Evolutionary conservation across 164 flowering plant species (phyloP).

Genomic region (Vitis vinifera): DNA sequence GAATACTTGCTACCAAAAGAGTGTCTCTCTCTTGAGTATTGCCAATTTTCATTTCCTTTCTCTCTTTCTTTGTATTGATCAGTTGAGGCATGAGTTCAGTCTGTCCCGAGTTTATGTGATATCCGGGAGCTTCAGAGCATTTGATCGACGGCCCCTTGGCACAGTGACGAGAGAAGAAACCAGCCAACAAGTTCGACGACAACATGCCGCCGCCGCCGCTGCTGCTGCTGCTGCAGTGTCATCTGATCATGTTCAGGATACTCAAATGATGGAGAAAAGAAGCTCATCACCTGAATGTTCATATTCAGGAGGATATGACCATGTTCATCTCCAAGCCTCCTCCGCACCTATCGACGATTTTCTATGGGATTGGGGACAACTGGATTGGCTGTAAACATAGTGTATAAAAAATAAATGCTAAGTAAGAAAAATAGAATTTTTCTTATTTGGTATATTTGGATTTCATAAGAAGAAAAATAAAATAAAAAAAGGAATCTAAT

Average conservation of each 20-base stretch:
- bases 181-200: neutral
- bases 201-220: neutral
- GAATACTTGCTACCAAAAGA: too few species aligned
- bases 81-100: constrained; percentile 65
- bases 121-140: constrained; percentile 58
- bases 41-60: too few species aligned
- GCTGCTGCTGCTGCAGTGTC: too few species aligned
- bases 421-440: too few species aligned
- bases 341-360: too few species aligned
- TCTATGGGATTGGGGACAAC: constrained; percentile 34
- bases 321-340: constrained; percentile 12
- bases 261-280: constrained; percentile 13
- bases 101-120: constrained; percentile 64
- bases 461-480: too few species aligned
- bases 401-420: too few species aligned
- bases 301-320: constrained; percentile 20
- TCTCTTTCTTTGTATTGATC: too few species aligned
- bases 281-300: constrained; percentile 29
- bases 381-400: constrained; percentile 16
- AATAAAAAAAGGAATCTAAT: too few species aligned
- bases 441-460: too few species aligned
- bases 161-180: constrained; percentile 1
- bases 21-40: too few species aligned
- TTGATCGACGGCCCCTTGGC: constrained; percentile 66
- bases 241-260: neutral